These are phyloP conservation scores for Kewa caespitosa DNA, from an alignment of 179 eudicot genomes.

Conservation along the genomic window DNA sequence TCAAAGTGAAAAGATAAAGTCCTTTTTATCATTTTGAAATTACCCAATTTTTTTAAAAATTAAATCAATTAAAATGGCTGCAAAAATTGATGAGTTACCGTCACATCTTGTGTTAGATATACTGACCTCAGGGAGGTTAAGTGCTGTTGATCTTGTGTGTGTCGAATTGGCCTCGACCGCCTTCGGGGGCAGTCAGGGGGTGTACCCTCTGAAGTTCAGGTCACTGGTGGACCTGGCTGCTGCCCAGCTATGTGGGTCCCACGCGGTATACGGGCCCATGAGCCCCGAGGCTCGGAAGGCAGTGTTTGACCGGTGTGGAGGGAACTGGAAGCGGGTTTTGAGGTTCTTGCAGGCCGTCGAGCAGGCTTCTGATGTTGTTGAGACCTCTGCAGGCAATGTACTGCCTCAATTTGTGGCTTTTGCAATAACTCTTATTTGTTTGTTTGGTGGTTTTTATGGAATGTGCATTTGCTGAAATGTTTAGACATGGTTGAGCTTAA, in stretches of 20 bases:
- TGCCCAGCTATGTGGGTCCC: constrained; percentile 60
- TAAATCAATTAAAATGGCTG: constrained; percentile 47
- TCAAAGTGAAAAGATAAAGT: no score
- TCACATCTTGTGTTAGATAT: constrained; percentile 77
- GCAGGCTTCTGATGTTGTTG: constrained; percentile 68
- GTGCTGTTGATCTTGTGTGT: constrained; percentile 67
- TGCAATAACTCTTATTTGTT: not conserved
- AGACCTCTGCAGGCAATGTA: constrained; percentile 94
- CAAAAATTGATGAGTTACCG: constrained; percentile 63
- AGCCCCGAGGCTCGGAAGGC: constrained; percentile 33
- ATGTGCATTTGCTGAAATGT: not conserved
- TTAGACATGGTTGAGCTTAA: no score
- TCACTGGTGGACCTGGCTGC: constrained; percentile 82
- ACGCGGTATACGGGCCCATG: constrained; percentile 48
- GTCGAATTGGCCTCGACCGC: constrained; percentile 58
- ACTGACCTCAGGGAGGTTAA: constrained; percentile 64
- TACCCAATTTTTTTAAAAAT: not conserved
- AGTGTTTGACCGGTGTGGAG: constrained; percentile 53
- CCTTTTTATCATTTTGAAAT: not conserved
- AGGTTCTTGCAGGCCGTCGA: constrained; percentile 85
- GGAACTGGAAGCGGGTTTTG: constrained; percentile 83
- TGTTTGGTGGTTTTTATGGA: not conserved
- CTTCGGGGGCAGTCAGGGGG: constrained; percentile 53
- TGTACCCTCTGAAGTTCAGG: constrained; percentile 52
- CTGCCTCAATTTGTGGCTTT: constrained; percentile 23